Conservation (phyloP, 2,329 filamentous ascomycete species). For the Aureobasidium uvarum region DNA sequence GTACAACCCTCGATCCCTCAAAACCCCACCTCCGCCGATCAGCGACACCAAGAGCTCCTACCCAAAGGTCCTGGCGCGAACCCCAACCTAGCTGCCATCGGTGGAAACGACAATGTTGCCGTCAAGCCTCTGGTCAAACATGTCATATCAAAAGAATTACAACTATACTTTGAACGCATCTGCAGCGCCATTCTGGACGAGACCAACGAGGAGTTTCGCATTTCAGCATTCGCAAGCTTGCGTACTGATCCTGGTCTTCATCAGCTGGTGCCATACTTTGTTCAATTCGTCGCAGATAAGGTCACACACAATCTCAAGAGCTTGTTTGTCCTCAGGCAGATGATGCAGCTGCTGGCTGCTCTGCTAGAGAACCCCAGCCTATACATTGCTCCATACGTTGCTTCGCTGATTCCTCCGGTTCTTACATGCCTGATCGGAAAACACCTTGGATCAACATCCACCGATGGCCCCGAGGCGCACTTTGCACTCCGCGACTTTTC, state of each 20-base stretch:
- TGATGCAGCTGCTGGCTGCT: slow-evolving; percentile 86
- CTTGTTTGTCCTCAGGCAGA: slow-evolving; percentile 81
- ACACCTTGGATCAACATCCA: slow-evolving; percentile 62
- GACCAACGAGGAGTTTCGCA: slow-evolving; percentile 78
- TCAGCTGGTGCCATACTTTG: slow-evolving; percentile 93
- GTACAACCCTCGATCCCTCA: slow-evolving; percentile 96
- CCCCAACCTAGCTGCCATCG: slow-evolving; percentile 75
- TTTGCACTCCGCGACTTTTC: slow-evolving; percentile 83
- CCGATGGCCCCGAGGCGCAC: slow-evolving; percentile 56
- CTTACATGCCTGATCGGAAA: slow-evolving; percentile 88
- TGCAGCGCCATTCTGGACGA: slow-evolving; percentile 86
- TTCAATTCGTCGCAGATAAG: slow-evolving; percentile 93
- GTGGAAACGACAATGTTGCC: slow-evolving; percentile 76
- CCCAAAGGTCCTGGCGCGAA: slow-evolving; percentile 90
- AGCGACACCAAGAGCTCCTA: slow-evolving; percentile 77
- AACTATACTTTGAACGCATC: slow-evolving; percentile 96
- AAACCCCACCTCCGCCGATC: slow-evolving; percentile 76
- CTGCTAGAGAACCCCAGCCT: slow-evolving; percentile 80
- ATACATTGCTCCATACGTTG: slow-evolving; percentile 68
- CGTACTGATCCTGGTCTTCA: slow-evolving; percentile 88
- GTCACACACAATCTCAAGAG: slow-evolving; percentile 92
- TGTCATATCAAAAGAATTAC: slow-evolving; percentile 90
- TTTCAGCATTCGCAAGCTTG: slow-evolving; percentile 81
- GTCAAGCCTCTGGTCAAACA: slow-evolving; percentile 94
- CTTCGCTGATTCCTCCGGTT: slow-evolving; percentile 75